These are phyloP conservation scores for Xerocomellus amylosporus DNA, from an alignment of 768 basidiomycete species.

Conservation along the genomic window DNA sequence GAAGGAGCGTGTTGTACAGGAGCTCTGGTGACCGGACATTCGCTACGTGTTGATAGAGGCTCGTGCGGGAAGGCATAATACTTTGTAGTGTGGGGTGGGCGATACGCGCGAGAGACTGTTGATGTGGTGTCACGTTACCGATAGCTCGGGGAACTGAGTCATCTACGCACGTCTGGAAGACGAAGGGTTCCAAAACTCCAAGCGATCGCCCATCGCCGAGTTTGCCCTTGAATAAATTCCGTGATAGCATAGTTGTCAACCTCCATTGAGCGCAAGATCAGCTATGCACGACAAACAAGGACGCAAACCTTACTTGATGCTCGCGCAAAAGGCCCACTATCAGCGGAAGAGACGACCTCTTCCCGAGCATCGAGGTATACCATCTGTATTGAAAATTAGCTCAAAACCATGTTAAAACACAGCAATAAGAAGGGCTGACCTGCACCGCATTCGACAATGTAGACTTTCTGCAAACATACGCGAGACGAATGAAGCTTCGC, in stretches of 20 bases:
- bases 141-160: background rate
- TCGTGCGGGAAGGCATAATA: constrained; percentile 60
- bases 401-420: background rate
- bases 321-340: constrained; percentile 56
- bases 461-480: constrained; percentile 78
- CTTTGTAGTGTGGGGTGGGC: constrained; percentile 42
- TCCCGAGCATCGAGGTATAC: constrained; percentile 94
- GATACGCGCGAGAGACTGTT: constrained; percentile 38
- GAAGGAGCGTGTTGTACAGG: constrained; percentile 22
- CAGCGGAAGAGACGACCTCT: constrained; percentile 65
- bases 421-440: constrained; percentile 37
- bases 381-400: constrained; percentile 43
- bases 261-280: constrained; percentile 37
- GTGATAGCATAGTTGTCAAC: constrained; percentile 84
- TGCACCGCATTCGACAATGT: constrained; percentile 46
- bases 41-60: constrained; percentile 41
- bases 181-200: constrained; percentile 73
- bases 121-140: constrained; percentile 34
- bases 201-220: constrained; percentile 86
- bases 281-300: background rate
- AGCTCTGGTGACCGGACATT: constrained; percentile 4
- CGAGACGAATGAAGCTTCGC: constrained; percentile 76
- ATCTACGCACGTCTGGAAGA: constrained; percentile 70
- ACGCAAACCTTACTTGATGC: constrained; percentile 36
- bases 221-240: constrained; percentile 83